Percentiles rank a stretch among this genome's conserved stretches.
Evolutionary conservation across 257 asterid genomes (phyloP).

Genomic region (Nemophila menziesii): DNA sequence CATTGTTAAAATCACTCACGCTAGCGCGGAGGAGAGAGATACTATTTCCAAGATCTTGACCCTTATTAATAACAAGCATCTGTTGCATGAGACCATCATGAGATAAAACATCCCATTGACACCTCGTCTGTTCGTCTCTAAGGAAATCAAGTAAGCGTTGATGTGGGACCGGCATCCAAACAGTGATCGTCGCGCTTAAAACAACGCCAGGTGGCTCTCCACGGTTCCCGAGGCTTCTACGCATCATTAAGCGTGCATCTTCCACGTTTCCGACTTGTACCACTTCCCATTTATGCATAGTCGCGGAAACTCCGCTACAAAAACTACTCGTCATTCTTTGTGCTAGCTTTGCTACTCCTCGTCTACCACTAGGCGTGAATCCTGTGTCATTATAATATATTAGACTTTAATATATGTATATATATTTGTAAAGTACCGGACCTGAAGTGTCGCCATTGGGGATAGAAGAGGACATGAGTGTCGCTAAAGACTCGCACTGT

Average conservation of each 20-base stretch:
- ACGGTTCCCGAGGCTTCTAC: conserved; percentile 44
- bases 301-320: conserved; percentile 52
- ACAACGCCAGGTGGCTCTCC: conserved; percentile 73
- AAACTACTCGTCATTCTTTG: conserved; percentile 69
- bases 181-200: conserved; percentile 60
- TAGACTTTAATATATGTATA: neutral
- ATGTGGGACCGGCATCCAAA: conserved; percentile 57
- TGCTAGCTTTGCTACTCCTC: conserved; percentile 52
- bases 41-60: conserved; percentile 52
- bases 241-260: conserved; percentile 43
- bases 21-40: conserved; percentile 39
- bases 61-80: conserved; percentile 44
- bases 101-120: conserved; percentile 73
- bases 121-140: conserved; percentile 40
- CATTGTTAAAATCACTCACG: conserved; percentile 38
- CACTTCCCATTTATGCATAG: conserved; percentile 56
- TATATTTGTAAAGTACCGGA: conserved; percentile 11
- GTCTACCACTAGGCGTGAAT: conserved; percentile 37
- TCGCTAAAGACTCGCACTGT: conserved; percentile 47
- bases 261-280: conserved; percentile 36
- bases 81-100: conserved; percentile 55
- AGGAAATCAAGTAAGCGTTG: conserved; percentile 47
- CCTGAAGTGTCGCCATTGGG: conserved; percentile 44
- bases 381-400: conserved; percentile 19
- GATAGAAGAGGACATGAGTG: conserved; percentile 34